Percentiles rank a stretch among this genome's conserved stretches.
phyloP scores from a whole-genome alignment of 306 rosid species.

The Gastrolobium bilobum region DNA sequence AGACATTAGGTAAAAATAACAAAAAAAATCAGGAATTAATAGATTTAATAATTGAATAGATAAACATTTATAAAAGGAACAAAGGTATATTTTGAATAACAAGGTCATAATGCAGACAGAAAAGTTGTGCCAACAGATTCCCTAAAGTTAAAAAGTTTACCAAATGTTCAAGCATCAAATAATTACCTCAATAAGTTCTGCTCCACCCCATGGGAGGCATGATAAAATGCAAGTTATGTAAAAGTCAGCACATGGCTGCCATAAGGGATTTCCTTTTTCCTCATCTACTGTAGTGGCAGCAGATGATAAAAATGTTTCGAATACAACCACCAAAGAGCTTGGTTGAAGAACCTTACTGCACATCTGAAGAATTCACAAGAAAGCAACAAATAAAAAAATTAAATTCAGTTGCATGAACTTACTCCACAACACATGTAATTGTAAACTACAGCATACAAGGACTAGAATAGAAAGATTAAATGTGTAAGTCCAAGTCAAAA shows the following conservation, averaged over 20 bases:
- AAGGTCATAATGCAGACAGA: constrained; percentile 14
- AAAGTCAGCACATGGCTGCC: constrained; percentile 98
- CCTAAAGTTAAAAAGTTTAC: constrained; percentile 9
- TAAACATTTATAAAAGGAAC: not conserved
- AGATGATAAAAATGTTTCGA: constrained; percentile 90
- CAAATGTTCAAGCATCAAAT: constrained; percentile 38
- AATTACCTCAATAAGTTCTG: constrained; percentile 91
- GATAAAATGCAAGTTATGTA: constrained; percentile 89
- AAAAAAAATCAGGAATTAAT: constrained; percentile 31
- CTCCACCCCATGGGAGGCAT: constrained; percentile 99
- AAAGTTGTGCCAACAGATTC: constrained; percentile 20
- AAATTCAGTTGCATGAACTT: constrained; percentile 24
- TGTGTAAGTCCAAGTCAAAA: not conserved
- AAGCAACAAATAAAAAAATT: constrained; percentile 22
- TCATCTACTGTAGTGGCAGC: constrained; percentile 99
- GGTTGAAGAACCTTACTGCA: constrained; percentile 95
- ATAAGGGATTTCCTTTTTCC: constrained; percentile 96
- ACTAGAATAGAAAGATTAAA: constrained; percentile 24
- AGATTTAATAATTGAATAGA: constrained; percentile 24
- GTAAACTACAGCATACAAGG: constrained; percentile 24
- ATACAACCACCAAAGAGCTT: constrained; percentile 81
- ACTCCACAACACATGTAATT: constrained; percentile 12
- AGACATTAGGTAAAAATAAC: constrained; percentile 28
- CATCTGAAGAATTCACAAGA: constrained; percentile 67
- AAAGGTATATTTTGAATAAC: constrained; percentile 10